Evolutionary conservation across 1,139 yeast species (phyloP).

Genomic region (Candida anutae): DNA sequence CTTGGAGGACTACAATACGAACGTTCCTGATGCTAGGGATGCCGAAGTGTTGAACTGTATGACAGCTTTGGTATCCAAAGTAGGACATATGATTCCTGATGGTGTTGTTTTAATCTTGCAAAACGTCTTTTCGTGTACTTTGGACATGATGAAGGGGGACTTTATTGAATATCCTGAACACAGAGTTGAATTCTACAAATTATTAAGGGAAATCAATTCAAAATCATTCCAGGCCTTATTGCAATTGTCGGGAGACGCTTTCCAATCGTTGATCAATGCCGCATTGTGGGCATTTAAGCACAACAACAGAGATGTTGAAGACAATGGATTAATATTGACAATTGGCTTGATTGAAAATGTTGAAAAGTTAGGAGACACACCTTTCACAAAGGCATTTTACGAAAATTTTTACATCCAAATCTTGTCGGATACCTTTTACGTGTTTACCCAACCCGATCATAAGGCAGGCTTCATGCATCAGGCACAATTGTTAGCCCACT

Average conservation of each 20-base stretch:
- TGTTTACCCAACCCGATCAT: constrained; percentile 94
- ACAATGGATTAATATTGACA: constrained; percentile 76
- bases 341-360: constrained; percentile 78
- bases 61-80: constrained; percentile 80
- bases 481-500: constrained; percentile 73
- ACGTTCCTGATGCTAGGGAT: constrained; percentile 95
- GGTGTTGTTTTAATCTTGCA: constrained; percentile 84
- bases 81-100: constrained; percentile 83
- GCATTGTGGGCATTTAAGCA: constrained; percentile 98
- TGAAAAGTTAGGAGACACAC: constrained; percentile 67
- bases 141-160: constrained; percentile 91
- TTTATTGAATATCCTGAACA: constrained; percentile 97
- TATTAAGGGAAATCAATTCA: constrained; percentile 77
- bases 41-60: constrained; percentile 95
- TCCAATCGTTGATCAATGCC: constrained; percentile 85
- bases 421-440: constrained; percentile 85
- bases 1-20: constrained; percentile 78
- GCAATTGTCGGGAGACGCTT: constrained; percentile 86
- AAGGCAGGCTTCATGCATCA: constrained; percentile 92
- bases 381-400: constrained; percentile 81
- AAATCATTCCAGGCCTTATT: constrained; percentile 81
- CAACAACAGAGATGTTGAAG: constrained; percentile 92
- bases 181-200: constrained; percentile 89
- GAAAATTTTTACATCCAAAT: constrained; percentile 84
- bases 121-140: constrained; percentile 88